Evolutionary conservation across 257 asterid species (phyloP), one percentile per base, ranked within the genome.

Genomic region (Sherardia arvensis): DNA sequence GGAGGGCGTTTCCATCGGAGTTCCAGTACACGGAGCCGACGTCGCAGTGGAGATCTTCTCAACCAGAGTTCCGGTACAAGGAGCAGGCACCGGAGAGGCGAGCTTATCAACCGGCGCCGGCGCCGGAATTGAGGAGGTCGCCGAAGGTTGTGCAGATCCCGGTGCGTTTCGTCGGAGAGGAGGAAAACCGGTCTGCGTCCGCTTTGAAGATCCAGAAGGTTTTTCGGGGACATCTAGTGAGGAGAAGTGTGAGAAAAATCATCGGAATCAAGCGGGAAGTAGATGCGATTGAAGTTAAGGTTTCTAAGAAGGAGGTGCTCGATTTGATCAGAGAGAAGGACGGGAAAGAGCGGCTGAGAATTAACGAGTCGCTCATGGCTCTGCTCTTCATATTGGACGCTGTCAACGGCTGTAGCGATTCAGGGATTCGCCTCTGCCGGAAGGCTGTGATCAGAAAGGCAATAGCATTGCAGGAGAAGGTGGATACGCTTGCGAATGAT

Each of bases 141-240:
- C 65, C 71, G 6, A 87, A 71, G 76, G 83, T 84, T 9, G 85
- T 86, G 25, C 81, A 57, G 74, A 81, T 90, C n/a, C 97, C 94
- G 60, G 89, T 90, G 18, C 95, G 61, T 0, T 84, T 74, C n/a
- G 69, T 74, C 23, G 78, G 80, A 10, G 34, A 68, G 20, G 74
- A 61, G 8, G 34, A 70, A 2, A 27, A 57, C 3, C 84, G 81
- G 0, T 18, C 76, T 15, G 81, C 27, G 5, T 78, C 86, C 1
- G 98, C 93, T 2, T 21, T 79, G 80, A 85, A 66, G 67, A 82
- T 91, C 8, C 98, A 91, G 84, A 91, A 78, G 82, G 86, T 77
- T 20, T 77, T 88, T 71, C 77, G 91, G 79, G 97, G 95, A 0
- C 85, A 71, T 75, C 57, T 82, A 68, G 93, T 80, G 32, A 68